A percentile compares a stretch with the other conserved stretches of the same genome.
phyloP scores from a whole-genome alignment of 106 monocot species.

The Iris macrosiphon region DNA sequence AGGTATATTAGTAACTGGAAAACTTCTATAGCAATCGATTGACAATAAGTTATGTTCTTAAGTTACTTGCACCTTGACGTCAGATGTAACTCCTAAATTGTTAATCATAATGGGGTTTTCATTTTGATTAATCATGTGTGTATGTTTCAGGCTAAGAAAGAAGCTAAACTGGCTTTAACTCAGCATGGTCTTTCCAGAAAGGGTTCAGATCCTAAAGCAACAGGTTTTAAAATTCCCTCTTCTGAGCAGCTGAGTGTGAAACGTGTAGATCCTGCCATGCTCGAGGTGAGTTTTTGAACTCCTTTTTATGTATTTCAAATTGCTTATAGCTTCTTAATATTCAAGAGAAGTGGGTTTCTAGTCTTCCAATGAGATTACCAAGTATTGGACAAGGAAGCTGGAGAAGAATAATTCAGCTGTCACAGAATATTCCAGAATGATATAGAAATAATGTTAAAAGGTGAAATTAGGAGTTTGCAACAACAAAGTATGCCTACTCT shows the following conservation, averaged over 20 bases:
- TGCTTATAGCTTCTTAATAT: background rate
- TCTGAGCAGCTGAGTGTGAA: constrained; percentile 72
- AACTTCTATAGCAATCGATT: background rate
- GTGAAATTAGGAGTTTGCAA: no score
- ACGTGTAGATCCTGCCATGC: constrained; percentile 77
- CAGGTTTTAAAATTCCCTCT: constrained; percentile 46
- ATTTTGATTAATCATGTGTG: background rate
- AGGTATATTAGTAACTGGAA: constrained; percentile 34
- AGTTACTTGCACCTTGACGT: background rate
- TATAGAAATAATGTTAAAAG: no score
- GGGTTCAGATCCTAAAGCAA: constrained; percentile 27
- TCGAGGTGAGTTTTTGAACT: constrained; percentile 49
- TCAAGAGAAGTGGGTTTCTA: background rate
- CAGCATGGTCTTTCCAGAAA: constrained; percentile 60
- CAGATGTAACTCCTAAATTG: background rate
- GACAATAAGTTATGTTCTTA: background rate
- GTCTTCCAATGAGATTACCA: background rate
- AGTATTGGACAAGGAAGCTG: no score
- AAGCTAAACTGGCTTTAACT: constrained; percentile 50
- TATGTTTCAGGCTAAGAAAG: constrained; percentile 59
- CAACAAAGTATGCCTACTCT: no score
- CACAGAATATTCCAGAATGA: no score
- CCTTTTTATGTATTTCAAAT: background rate
- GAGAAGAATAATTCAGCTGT: no score
- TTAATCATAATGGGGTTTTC: background rate